Percentiles rank a stretch among this genome's conserved stretches.
These are phyloP conservation scores for Candida broadrunensis DNA, from an alignment of 805 yeast genomes.

Conservation along the genomic window DNA sequence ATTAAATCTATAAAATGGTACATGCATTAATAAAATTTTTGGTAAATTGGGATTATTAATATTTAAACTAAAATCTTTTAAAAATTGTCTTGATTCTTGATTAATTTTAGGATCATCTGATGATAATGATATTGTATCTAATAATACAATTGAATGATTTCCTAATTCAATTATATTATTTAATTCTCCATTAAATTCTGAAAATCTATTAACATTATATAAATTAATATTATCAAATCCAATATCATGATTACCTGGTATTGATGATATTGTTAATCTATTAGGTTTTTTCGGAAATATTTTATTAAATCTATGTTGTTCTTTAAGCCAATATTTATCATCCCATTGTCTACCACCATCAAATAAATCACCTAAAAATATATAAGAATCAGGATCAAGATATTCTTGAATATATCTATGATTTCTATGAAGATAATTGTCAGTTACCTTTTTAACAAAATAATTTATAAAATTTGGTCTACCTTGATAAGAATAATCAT, in stretches of 20 bases:
- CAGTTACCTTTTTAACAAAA: constrained; percentile 62
- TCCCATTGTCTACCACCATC: constrained; percentile 95
- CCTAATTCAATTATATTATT: constrained; percentile 53
- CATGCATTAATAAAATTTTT: constrained; percentile 75
- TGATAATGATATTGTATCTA: constrained; percentile 83
- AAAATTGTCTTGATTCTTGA: constrained; percentile 52
- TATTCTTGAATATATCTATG: constrained; percentile 54
- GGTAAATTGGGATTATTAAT: constrained; percentile 40
- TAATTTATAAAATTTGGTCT: constrained; percentile 49
- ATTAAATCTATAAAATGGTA: constrained; percentile 77
- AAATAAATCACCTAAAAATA: constrained; percentile 87
- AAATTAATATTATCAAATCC: constrained; percentile 80
- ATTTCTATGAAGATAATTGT: constrained; percentile 77
- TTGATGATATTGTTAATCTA: constrained; percentile 32
- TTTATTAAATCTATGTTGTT: constrained; percentile 61
- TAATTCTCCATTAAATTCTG: constrained; percentile 70
- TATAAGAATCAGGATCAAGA: constrained; percentile 69
- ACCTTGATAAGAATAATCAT: constrained; percentile 80
- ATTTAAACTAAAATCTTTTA: constrained; percentile 31
- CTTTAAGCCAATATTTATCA: constrained; percentile 61
- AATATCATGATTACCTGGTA: constrained; percentile 95
- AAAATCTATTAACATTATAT: constrained; percentile 59
- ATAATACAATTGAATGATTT: constrained; percentile 67
- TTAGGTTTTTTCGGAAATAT: constrained; percentile 61
- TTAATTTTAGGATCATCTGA: constrained; percentile 44